Evolutionary conservation across 805 yeast genomes (phyloP).

Genomic region (Yamadazyma phyllophila): DNA sequence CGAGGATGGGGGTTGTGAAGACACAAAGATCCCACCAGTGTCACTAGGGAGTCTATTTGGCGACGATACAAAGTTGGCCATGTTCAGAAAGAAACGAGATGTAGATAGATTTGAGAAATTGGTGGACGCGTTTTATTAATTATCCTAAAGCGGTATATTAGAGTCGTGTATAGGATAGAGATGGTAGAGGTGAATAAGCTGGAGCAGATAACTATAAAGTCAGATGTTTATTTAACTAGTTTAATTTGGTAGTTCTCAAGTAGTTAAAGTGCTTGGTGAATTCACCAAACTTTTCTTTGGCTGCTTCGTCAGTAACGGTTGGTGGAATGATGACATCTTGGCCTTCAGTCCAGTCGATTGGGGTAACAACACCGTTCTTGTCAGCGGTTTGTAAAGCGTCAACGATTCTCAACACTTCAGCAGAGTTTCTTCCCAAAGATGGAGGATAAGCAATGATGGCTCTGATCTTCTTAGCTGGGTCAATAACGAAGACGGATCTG

Average conservation of each 20-base stretch:
- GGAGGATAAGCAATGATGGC: slow-evolving; percentile 68
- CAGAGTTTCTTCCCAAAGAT: slow-evolving; percentile 73
- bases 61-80: slow-evolving; percentile 45
- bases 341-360: slow-evolving; percentile 72
- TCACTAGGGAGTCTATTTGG: slow-evolving; percentile 43
- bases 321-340: slow-evolving; percentile 75
- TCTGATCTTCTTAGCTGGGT: slow-evolving; percentile 62
- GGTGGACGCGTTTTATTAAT: slow-evolving; percentile 17
- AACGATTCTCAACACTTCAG: slow-evolving; percentile 67
- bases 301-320: slow-evolving; percentile 56
- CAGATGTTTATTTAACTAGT: background rate
- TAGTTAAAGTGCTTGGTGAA: slow-evolving; percentile 86
- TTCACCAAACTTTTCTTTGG: slow-evolving; percentile 75
- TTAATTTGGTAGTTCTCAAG: slow-evolving; percentile 62
- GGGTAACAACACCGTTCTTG: slow-evolving; percentile 61
- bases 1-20: slow-evolving; percentile 44
- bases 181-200: background rate
- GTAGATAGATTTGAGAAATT: background rate
- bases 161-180: background rate
- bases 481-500: slow-evolving; percentile 70
- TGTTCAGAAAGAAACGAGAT: slow-evolving; percentile 10
- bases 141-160: slow-evolving; percentile 20
- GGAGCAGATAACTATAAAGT: background rate
- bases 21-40: slow-evolving; percentile 35
- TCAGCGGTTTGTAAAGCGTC: slow-evolving; percentile 70